Conservation (phyloP, 1,284 basidiomycete species). For the Papiliotrema laurentii region DNA sequence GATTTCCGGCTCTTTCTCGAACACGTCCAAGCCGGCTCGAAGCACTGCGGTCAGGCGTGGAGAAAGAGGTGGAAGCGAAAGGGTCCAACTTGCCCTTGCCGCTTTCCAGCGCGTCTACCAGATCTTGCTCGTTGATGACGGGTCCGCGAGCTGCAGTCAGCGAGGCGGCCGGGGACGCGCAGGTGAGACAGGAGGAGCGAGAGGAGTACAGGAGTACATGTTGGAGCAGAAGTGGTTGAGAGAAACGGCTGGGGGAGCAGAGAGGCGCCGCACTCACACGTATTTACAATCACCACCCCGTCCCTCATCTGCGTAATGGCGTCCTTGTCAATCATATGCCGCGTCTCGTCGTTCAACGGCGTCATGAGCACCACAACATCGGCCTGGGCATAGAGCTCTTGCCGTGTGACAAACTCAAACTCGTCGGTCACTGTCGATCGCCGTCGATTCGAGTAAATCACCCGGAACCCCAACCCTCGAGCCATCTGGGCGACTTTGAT, state of each 20-base stretch:
- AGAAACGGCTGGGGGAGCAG: no score
- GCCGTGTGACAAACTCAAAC: conserved; percentile 5
- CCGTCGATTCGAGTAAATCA: conserved; percentile 10
- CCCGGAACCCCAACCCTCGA: conserved; percentile 13
- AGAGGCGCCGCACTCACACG: conserved; percentile 9
- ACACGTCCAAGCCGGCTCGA: conserved; percentile 31
- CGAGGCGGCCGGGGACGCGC: no score
- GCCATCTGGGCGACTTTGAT: conserved; percentile 16
- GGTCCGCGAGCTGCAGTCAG: conserved; percentile 14
- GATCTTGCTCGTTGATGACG: conserved; percentile 18
- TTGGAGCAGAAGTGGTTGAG: no score
- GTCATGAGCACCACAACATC: conserved; percentile 25
- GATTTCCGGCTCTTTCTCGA: conserved; percentile 26
- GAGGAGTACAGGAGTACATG: no score
- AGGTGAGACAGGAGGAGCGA: no score
- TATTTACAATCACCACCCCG: conserved; percentile 25
- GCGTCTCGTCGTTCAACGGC: conserved; percentile 21
- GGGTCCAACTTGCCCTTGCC: conserved; percentile 19
- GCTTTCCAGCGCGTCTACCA: conserved; percentile 25
- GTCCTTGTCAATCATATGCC: conserved; percentile 11
- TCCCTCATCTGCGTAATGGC: conserved; percentile 21
- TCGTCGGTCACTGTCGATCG: not conserved
- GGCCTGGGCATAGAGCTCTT: conserved; percentile 17
- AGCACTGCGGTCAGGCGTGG: conserved; percentile 10
- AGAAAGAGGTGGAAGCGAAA: not conserved